A percentile compares a stretch with the other conserved stretches of the same genome.
Conservation (phyloP, 73 alveolate species). For the Tetrahymena malaccensis region DNA sequence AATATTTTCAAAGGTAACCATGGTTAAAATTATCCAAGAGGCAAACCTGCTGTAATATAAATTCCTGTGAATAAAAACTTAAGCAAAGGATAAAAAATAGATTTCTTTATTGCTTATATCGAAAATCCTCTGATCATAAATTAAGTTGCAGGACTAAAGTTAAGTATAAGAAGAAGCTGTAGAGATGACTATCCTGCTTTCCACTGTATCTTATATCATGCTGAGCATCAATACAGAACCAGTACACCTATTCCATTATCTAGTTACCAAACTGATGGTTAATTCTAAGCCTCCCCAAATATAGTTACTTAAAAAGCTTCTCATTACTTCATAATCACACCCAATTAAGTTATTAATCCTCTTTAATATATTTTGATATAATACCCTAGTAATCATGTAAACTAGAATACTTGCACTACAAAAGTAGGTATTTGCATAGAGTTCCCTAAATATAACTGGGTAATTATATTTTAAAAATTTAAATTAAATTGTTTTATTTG, state of each 20-base stretch:
- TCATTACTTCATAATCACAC: background rate
- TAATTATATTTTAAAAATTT: too few relatives aligned
- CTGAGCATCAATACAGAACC: background rate
- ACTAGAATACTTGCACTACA: background rate
- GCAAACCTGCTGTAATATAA: background rate
- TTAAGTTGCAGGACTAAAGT: background rate
- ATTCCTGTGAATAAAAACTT: background rate
- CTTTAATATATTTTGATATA: background rate
- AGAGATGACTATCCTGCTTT: background rate
- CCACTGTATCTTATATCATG: background rate
- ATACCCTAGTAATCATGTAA: background rate
- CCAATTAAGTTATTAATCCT: background rate
- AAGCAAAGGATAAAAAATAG: background rate
- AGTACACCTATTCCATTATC: background rate
- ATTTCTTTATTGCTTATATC: background rate
- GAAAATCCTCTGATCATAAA: background rate
- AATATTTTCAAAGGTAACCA: background rate
- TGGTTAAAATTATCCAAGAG: background rate
- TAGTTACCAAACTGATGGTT: background rate
- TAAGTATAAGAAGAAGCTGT: background rate
- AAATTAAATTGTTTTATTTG: too few relatives aligned
- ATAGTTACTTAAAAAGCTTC: background rate
- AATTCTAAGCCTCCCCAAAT: background rate
- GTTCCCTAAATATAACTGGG: background rate
- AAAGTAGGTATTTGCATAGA: background rate